phyloP scores from a whole-genome alignment of 352 stramenopile genomes.

The Pythium phragmitis region DNA sequence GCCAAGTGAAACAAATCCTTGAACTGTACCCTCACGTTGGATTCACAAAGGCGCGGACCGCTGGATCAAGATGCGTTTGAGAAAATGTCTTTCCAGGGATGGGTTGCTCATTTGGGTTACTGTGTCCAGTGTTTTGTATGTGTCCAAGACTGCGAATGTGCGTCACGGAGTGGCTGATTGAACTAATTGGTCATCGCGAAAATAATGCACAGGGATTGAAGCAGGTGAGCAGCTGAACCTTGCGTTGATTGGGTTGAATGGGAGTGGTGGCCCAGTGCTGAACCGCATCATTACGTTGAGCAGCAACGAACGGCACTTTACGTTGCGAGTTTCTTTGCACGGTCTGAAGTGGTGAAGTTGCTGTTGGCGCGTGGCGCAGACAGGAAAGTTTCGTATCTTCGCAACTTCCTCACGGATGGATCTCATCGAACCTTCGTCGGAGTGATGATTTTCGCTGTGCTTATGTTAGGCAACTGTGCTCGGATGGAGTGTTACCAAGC shows the following conservation, averaged over 20 bases:
- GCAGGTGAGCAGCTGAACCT: constrained; percentile 17
- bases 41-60: constrained; percentile 24
- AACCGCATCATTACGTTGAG: not conserved
- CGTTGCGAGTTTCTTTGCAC: constrained; percentile 64
- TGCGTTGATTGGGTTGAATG: not conserved
- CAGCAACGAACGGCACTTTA: constrained; percentile 58
- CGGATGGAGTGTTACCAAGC: constrained; percentile 40
- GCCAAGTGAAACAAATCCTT: constrained; percentile 12
- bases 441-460: not conserved
- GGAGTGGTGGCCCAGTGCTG: not conserved
- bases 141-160: constrained; percentile 2
- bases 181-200: constrained; percentile 1
- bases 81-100: not conserved
- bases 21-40: constrained; percentile 25
- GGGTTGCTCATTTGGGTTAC: constrained; percentile 4
- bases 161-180: constrained; percentile 8
- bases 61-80: not conserved
- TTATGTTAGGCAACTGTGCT: constrained; percentile 42
- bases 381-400: constrained; percentile 32
- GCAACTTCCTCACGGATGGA: not conserved
- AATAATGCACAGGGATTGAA: constrained; percentile 17
- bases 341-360: constrained; percentile 46
- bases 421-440: not conserved
- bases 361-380: constrained; percentile 60
- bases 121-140: constrained; percentile 29